A percentile compares a stretch with the other conserved stretches of the same genome.
These are phyloP conservation scores for Phytopythium vexans DNA, from an alignment of 352 stramenopile species.

Conservation along the genomic window DNA sequence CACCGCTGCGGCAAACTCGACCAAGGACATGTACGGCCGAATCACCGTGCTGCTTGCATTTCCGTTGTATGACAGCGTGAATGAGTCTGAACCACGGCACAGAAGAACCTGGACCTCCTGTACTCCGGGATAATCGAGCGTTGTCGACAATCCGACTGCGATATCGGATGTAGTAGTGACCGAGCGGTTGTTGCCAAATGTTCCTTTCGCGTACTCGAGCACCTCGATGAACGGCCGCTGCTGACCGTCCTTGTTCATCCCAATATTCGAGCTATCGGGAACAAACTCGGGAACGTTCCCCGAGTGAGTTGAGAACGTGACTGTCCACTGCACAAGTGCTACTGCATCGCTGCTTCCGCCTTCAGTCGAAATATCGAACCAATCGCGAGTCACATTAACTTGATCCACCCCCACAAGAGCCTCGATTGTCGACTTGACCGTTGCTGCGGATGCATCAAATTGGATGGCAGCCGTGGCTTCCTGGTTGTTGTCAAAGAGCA, in stretches of 20 bases:
- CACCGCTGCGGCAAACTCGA: slow-evolving; percentile 45
- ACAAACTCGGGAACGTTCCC: slow-evolving; percentile 48
- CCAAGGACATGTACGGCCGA: slow-evolving; percentile 35
- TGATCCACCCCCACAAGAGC: slow-evolving; percentile 71
- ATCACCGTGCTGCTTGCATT: slow-evolving; percentile 16
- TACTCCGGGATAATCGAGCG: slow-evolving; percentile 50
- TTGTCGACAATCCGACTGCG: slow-evolving; percentile 44
- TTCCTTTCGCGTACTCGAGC: slow-evolving; percentile 43
- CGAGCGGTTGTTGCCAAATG: slow-evolving; percentile 67
- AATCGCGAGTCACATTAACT: slow-evolving; percentile 75
- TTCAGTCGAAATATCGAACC: slow-evolving; percentile 59
- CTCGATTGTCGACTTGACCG: slow-evolving; percentile 72
- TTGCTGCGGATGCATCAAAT: slow-evolving; percentile 54
- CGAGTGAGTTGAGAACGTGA: slow-evolving; percentile 56
- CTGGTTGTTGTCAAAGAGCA: slow-evolving; percentile 43
- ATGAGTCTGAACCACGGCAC: slow-evolving; percentile 40
- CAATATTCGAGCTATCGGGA: slow-evolving; percentile 36
- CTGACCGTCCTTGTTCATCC: slow-evolving; percentile 45
- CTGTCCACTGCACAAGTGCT: slow-evolving; percentile 66
- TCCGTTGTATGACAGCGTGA: slow-evolving; percentile 42
- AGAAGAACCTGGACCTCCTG: slow-evolving; percentile 67
- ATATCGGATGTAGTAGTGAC: slow-evolving; percentile 52
- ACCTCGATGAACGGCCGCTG: slow-evolving; percentile 50
- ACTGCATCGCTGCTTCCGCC: slow-evolving; percentile 19
- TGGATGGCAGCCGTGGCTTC: slow-evolving; percentile 52